Evolutionary conservation across 148 eudicot genomes (phyloP).

Genomic region (Pouteria glomerata): DNA sequence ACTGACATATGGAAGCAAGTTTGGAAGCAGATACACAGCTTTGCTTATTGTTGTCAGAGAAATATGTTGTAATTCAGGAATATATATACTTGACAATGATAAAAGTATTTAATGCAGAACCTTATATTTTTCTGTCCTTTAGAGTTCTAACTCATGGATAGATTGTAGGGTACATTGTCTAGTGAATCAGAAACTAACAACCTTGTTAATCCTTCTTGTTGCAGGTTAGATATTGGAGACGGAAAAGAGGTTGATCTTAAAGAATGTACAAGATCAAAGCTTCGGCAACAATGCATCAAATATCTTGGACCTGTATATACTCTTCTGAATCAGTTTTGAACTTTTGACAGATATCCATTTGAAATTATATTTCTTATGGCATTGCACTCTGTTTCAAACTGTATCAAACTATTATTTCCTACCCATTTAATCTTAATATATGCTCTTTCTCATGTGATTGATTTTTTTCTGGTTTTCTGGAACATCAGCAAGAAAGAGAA

Average conservation of each 20-base stretch:
- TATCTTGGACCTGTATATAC: conserved; percentile 95
- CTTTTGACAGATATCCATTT: conserved; percentile 7
- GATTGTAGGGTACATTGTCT: neutral
- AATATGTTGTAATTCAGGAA: neutral
- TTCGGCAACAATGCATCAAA: conserved; percentile 73
- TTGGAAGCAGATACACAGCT: too few species aligned
- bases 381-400: neutral
- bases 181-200: neutral
- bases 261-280: conserved; percentile 71
- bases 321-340: conserved; percentile 10
- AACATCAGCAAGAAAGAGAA: conserved; percentile 77
- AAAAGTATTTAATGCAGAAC: neutral
- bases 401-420: neutral
- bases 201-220: conserved; percentile 5
- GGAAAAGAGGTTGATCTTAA: conserved; percentile 77
- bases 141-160: neutral
- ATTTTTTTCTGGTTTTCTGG: neutral
- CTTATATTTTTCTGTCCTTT: neutral
- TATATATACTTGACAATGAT: neutral
- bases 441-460: conserved; percentile 1
- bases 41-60: neutral
- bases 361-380: conserved; percentile 1
- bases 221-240: conserved; percentile 92
- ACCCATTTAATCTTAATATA: neutral
- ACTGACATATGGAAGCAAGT: too few species aligned